Conservation (phyloP, 2,329 filamentous ascomycete genomes). For the Chrysosporium queenslandicum region DNA sequence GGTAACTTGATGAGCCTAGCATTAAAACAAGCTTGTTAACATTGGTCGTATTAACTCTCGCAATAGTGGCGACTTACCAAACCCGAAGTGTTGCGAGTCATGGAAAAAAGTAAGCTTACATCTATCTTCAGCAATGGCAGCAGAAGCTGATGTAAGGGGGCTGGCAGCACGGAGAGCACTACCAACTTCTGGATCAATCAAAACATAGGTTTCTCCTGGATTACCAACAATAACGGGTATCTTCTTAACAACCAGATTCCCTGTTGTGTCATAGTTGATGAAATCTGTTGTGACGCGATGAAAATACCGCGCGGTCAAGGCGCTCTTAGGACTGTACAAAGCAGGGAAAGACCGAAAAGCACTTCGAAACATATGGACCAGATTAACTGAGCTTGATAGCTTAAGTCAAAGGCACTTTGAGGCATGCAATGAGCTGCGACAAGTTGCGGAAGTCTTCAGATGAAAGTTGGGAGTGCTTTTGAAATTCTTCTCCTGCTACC, state of each 20-base stretch:
- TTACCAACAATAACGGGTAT: slow-evolving; percentile 21
- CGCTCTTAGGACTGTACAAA: no score
- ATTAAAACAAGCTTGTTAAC: background rate
- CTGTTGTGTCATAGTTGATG: slow-evolving; percentile 17
- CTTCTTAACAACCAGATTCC: slow-evolving; percentile 18
- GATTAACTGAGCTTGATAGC: no score
- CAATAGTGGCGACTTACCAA: slow-evolving; percentile 14
- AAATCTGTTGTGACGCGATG: slow-evolving; percentile 22
- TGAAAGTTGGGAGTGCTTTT: no score
- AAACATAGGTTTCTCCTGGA: slow-evolving; percentile 20
- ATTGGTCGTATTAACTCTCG: slow-evolving; percentile 4
- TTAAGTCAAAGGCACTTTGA: no score
- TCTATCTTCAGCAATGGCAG: slow-evolving; percentile 13
- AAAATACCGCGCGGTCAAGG: no score
- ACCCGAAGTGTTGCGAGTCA: slow-evolving; percentile 22
- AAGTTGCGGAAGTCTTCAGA: no score
- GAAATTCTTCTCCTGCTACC: no score
- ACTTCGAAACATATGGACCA: no score
- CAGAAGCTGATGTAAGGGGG: slow-evolving; percentile 7
- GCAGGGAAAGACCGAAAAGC: no score
- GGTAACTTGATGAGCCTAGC: slow-evolving; percentile 20
- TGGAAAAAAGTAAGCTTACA: slow-evolving; percentile 24
- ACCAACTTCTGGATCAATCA: slow-evolving; percentile 20
- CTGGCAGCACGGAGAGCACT: slow-evolving; percentile 19
- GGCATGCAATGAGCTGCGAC: no score